Conservation (phyloP, 768 basidiomycete genomes). For the Xerocomellus chrysenteron region DNA sequence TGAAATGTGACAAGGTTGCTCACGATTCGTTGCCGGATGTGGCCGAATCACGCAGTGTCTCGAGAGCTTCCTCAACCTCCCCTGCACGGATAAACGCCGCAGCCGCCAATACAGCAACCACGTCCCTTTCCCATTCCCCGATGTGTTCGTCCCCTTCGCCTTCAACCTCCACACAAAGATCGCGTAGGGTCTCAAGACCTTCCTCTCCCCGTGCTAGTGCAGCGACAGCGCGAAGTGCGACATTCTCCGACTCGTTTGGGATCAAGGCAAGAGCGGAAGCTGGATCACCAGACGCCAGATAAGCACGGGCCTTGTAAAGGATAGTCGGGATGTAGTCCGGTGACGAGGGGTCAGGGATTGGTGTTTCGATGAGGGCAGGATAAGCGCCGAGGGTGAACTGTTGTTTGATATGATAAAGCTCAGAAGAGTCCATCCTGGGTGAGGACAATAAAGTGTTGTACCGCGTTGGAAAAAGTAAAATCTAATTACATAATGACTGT, state of each 20-base stretch:
- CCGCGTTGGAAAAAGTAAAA: background rate
- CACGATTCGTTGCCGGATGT: constrained; percentile 87
- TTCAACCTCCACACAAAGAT: constrained; percentile 84
- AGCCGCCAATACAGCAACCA: constrained; percentile 80
- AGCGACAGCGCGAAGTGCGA: constrained; percentile 66
- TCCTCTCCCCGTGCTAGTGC: constrained; percentile 67
- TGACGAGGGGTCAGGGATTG: constrained; percentile 59
- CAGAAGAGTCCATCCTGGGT: constrained; percentile 51
- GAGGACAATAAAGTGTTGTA: background rate
- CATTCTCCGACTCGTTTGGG: constrained; percentile 56
- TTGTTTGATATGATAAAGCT: constrained; percentile 69
- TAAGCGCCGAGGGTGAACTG: constrained; percentile 80
- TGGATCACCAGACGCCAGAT: constrained; percentile 67
- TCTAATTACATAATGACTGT: background rate
- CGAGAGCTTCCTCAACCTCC: constrained; percentile 89
- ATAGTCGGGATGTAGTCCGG: constrained; percentile 62
- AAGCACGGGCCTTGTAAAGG: constrained; percentile 78
- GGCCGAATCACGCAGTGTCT: constrained; percentile 72
- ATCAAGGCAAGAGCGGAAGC: constrained; percentile 56
- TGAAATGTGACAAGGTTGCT: constrained; percentile 25
- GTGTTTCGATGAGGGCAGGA: constrained; percentile 53
- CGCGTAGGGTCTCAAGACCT: constrained; percentile 78
- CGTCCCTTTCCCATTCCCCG: constrained; percentile 64
- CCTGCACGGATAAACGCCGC: constrained; percentile 82
- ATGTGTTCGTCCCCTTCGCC: constrained; percentile 65